Evolutionary conservation across 169 alveolate genomes (phyloP).

Genomic region (Eimeria tenella): DNA sequence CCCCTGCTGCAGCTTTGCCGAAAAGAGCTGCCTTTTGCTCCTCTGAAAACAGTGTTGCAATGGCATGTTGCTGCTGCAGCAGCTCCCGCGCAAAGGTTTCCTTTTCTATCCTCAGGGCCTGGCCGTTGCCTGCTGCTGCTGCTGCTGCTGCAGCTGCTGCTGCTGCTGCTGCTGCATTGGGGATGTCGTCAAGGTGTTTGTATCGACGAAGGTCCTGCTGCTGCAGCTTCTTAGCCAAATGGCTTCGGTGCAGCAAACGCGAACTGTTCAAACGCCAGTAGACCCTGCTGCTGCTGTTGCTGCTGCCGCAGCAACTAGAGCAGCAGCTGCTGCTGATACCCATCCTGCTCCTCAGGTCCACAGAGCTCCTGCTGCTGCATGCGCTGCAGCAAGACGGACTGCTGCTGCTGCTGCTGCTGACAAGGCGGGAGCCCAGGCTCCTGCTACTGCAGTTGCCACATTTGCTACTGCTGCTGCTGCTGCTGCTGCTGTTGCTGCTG

Average conservation of each 20-base stretch:
- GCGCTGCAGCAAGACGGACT: too few species aligned
- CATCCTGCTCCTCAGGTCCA: not conserved
- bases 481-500: not conserved
- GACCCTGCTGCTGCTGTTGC: not conserved
- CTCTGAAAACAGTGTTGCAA: not conserved
- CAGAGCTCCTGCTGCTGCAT: not conserved
- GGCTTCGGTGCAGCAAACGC: not conserved
- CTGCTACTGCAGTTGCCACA: not conserved
- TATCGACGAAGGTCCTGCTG: not conserved
- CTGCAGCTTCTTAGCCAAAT: not conserved
- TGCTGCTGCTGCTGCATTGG: not conserved
- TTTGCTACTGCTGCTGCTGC: conserved; percentile 1
- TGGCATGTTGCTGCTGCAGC: conserved; percentile 5
- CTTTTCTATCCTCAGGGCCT: not conserved
- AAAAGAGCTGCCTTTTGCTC: not conserved
- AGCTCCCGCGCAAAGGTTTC: conserved; percentile 6
- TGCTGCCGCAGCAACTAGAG: not conserved
- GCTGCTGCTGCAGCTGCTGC: conserved; percentile 16
- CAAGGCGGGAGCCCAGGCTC: not conserved
- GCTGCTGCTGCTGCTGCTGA: not conserved
- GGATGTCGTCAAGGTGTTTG: not conserved
- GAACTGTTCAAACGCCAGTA: not conserved
- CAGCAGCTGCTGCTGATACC: too few species aligned
- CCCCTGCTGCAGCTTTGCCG: not conserved
- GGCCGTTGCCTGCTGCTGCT: not conserved